Percentiles rank a stretch among this genome's conserved stretches.
Conservation (phyloP, 2,329 filamentous ascomycete species). For the Fusarium austroafricanum region DNA sequence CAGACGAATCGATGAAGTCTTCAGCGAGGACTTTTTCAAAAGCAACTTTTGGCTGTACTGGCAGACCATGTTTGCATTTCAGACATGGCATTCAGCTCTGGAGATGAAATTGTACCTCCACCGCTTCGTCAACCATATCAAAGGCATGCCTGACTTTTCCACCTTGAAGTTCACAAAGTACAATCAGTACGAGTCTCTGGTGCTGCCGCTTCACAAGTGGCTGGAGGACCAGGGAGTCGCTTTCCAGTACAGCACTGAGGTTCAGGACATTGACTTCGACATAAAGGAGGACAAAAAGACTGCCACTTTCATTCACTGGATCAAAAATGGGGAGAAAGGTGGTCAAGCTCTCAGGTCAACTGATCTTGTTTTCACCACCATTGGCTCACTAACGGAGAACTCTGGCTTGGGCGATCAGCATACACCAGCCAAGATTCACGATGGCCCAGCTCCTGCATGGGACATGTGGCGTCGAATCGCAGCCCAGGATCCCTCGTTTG, state of each 20-base stretch:
- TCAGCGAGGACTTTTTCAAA: slow-evolving; percentile 1
- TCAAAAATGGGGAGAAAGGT: neutral
- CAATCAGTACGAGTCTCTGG: slow-evolving; percentile 5
- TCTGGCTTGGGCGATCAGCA: slow-evolving; percentile 1
- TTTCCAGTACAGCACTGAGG: neutral
- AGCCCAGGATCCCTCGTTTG: neutral
- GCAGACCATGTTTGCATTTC: slow-evolving; percentile 13
- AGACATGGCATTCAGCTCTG: slow-evolving; percentile 3
- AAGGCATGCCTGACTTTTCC: slow-evolving; percentile 9
- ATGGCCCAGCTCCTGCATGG: slow-evolving; percentile 6
- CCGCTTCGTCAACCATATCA: slow-evolving; percentile 9
- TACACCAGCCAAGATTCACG: slow-evolving; percentile 1
- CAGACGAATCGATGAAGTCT: neutral
- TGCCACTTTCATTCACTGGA: slow-evolving; percentile 2
- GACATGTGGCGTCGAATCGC: slow-evolving; percentile 7
- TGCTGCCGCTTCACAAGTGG: slow-evolving; percentile 2
- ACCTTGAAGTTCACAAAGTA: slow-evolving; percentile 5
- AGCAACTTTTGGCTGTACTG: slow-evolving; percentile 11
- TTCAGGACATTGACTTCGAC: neutral
- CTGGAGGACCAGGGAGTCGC: neutral
- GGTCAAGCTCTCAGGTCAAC: neutral
- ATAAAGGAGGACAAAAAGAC: neutral
- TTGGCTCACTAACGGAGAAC: slow-evolving; percentile 5
- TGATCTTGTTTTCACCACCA: slow-evolving; percentile 2
- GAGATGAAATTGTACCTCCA: slow-evolving; percentile 7